Evolutionary conservation across 345 rosid genomes (phyloP).

Genomic region (Moricandia moricandioides): DNA sequence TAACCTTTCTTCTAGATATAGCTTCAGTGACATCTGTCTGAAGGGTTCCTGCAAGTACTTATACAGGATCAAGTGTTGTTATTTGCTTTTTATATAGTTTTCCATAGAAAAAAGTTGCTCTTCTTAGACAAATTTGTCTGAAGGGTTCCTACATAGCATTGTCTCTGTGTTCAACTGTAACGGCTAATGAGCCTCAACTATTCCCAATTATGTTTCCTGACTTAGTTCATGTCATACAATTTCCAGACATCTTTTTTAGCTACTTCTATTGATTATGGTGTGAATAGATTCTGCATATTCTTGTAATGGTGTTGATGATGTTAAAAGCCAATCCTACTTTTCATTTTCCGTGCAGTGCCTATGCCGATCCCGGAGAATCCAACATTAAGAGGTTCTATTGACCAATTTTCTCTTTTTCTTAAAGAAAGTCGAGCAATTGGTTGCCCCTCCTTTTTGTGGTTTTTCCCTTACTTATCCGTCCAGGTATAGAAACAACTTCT

Average conservation of each 20-base stretch:
- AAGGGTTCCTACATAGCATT: neutral
- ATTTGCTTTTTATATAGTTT: neutral
- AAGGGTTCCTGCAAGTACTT: neutral
- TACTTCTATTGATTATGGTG: neutral
- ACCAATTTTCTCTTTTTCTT: constrained; percentile 56
- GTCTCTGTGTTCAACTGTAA: neutral
- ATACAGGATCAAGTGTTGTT: neutral
- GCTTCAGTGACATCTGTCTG: neutral
- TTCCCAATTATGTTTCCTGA: neutral
- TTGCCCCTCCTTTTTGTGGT: constrained; percentile 82
- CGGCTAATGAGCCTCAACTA: neutral
- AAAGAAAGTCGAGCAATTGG: constrained; percentile 60
- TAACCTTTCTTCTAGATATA: neutral
- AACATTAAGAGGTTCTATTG: constrained; percentile 60
- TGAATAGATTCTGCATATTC: neutral
- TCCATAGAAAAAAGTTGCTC: neutral
- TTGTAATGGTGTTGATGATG: neutral
- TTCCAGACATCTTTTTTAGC: neutral
- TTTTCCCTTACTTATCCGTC: constrained; percentile 53
- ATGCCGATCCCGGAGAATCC: constrained; percentile 73
- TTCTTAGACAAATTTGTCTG: neutral
- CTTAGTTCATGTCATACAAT: too few species aligned
- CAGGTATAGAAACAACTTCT: constrained; percentile 48
- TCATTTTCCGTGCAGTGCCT: constrained; percentile 57
- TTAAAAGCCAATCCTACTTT: neutral